These are phyloP conservation scores for Mycena rosella DNA, from an alignment of 768 basidiomycete species.

Conservation along the genomic window DNA sequence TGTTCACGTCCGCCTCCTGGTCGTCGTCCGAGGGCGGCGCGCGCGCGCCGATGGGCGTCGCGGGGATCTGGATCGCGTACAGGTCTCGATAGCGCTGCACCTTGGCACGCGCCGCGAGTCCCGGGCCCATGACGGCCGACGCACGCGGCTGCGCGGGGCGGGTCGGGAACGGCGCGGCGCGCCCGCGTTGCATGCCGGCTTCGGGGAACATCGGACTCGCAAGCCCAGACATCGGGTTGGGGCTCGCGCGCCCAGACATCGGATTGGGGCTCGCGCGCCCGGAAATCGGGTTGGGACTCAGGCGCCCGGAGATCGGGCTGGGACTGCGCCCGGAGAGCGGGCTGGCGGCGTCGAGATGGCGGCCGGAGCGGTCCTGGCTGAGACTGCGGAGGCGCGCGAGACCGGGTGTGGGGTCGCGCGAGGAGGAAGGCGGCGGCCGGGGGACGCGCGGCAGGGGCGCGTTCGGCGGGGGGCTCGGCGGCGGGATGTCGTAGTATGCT, in stretches of 20 bases:
- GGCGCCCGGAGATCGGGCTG: neutral
- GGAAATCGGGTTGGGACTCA: neutral
- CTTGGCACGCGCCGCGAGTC: slow-evolving; percentile 44
- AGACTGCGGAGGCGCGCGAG: slow-evolving; percentile 27
- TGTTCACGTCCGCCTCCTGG: slow-evolving; percentile 24
- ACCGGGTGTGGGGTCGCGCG: slow-evolving; percentile 26
- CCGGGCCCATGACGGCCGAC: slow-evolving; percentile 39
- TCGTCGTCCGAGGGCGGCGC: slow-evolving; percentile 17
- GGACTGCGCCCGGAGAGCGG: slow-evolving; percentile 3
- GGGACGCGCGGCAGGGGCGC: slow-evolving; percentile 58
- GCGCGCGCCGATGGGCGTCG: slow-evolving; percentile 24
- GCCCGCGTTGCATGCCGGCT: slow-evolving; percentile 51
- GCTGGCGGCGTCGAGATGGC: neutral
- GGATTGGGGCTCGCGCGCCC: slow-evolving; percentile 3
- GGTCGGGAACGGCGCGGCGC: slow-evolving; percentile 65
- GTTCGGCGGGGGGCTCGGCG: slow-evolving; percentile 64
- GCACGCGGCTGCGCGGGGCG: slow-evolving; percentile 47
- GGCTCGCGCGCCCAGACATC: neutral
- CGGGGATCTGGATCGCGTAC: slow-evolving; percentile 43
- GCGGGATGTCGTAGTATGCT: slow-evolving; percentile 63
- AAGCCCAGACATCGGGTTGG: neutral
- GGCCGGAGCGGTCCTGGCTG: slow-evolving; percentile 28
- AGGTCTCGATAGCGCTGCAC: slow-evolving; percentile 48
- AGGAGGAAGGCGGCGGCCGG: slow-evolving; percentile 32
- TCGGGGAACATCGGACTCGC: neutral